phyloP scores from a whole-genome alignment of 768 basidiomycete genomes.

The Cyathus striatus region DNA sequence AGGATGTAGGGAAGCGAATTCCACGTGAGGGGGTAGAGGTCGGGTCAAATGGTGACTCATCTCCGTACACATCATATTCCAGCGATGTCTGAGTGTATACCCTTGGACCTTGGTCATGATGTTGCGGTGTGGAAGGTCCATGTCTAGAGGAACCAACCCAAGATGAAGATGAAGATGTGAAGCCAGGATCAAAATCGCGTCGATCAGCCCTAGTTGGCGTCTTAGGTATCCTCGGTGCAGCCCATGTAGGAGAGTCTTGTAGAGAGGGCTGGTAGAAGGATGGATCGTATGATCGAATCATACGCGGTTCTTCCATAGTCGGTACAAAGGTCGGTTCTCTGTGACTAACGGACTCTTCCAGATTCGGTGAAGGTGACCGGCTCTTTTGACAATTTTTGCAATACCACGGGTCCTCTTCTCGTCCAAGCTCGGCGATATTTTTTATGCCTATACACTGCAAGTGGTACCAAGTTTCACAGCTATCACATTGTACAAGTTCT shows the following conservation, averaged over 20 bases:
- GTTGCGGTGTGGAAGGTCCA: slow-evolving; percentile 53
- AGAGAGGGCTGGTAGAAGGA: slow-evolving; percentile 55
- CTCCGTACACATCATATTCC: slow-evolving; percentile 29
- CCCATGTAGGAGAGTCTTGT: slow-evolving; percentile 59
- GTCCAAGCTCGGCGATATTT: slow-evolving; percentile 58
- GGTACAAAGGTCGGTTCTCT: slow-evolving; percentile 68
- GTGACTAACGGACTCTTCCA: slow-evolving; percentile 19
- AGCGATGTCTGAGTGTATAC: slow-evolving; percentile 35
- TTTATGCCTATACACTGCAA: slow-evolving; percentile 73
- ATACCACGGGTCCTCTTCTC: slow-evolving; percentile 79
- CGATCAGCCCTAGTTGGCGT: slow-evolving; percentile 40
- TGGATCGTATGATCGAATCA: slow-evolving; percentile 41
- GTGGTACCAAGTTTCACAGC: slow-evolving; percentile 80
- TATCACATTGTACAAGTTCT: slow-evolving; percentile 79
- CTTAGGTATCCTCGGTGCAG: slow-evolving; percentile 32
- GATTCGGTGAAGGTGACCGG: slow-evolving; percentile 33
- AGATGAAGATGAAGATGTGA: slow-evolving; percentile 33
- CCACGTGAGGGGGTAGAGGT: slow-evolving; percentile 80
- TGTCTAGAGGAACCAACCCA: slow-evolving; percentile 48
- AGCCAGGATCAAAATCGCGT: slow-evolving; percentile 17
- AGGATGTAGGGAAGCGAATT: slow-evolving; percentile 53
- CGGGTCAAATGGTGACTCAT: slow-evolving; percentile 68
- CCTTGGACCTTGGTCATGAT: slow-evolving; percentile 27
- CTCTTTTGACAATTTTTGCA: slow-evolving; percentile 49
- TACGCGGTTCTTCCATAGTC: slow-evolving; percentile 47